These are phyloP conservation scores for Berberis thunbergii DNA, from an alignment of 164 flowering plant species.

Conservation along the genomic window DNA sequence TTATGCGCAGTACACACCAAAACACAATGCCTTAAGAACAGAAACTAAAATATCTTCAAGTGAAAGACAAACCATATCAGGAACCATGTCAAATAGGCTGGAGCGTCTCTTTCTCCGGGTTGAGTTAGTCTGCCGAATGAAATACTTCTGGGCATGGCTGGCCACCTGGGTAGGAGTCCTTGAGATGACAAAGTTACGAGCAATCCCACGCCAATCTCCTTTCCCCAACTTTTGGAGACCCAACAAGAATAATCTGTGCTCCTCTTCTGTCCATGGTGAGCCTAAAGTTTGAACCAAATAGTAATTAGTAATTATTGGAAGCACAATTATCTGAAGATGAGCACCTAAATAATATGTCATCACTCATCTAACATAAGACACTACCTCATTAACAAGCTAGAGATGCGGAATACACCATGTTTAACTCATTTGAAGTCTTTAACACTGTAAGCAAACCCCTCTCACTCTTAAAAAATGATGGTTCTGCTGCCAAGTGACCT, in stretches of 20 bases:
- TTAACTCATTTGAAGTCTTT: too few relatives aligned
- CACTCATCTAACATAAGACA: too few relatives aligned
- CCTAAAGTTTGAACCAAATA: constrained; percentile 29
- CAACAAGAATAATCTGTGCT: constrained; percentile 67
- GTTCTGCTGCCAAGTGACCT: too few relatives aligned
- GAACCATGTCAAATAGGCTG: constrained; percentile 83
- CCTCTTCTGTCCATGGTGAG: constrained; percentile 92
- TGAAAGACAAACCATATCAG: constrained; percentile 50
- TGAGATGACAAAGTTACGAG: constrained; percentile 61
- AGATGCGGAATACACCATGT: too few relatives aligned
- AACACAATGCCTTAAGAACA: background rate
- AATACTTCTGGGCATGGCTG: constrained; percentile 94
- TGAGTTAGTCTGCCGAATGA: constrained; percentile 66
- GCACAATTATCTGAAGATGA: background rate
- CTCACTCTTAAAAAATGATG: too few relatives aligned
- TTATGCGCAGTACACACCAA: constrained; percentile 1
- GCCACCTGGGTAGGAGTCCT: constrained; percentile 97
- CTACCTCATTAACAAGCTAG: too few relatives aligned
- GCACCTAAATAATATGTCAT: background rate
- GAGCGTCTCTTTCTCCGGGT: constrained; percentile 72
- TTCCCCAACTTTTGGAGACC: constrained; percentile 91
- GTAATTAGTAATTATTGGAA: background rate
- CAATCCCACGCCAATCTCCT: constrained; percentile 96
- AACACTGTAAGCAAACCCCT: too few relatives aligned
- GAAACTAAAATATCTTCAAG: background rate